Evolutionary conservation across 805 yeast species (phyloP), one percentile per base, ranked within the genome.

Genomic region (Sugiyamaella marilandica): DNA sequence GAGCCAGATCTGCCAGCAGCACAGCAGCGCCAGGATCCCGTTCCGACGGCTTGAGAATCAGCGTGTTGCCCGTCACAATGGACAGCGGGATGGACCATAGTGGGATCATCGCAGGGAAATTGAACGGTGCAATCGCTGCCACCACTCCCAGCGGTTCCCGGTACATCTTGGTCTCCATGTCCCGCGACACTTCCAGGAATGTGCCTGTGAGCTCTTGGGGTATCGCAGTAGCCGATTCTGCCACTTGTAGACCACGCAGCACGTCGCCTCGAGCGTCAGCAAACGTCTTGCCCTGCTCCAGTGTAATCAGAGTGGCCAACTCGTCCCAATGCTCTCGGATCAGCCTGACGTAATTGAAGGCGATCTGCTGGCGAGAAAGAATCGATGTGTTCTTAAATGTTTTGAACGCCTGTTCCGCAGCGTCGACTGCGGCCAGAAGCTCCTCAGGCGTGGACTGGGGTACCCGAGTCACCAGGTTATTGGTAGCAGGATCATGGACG

Each of bases 41-140:
- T 72, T 85, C 92, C 50, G 86, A 69, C 37, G 83, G 83, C 72
- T 85, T 85, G 65, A 85, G 71, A 37, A 85, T 81, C 34, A 84
- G 77, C 39, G 89, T 81, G 74, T 85, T 85, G 58, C 92, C 92
- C 19, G 89, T 83, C 46, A 78, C 85, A 53, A 83, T 73, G 11
- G 79, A 71, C 58, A 82, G 73, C 7, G 87, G 87, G 52, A 82
- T 70, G 26, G 83, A 75, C 87, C 87, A 82, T 60, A 82, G 73
- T 9, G 85, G 85, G 60, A 86, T 87, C 92, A 85, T 85, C 43
- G 88, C 91, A 24, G 92, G 92, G 80, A 85, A 85, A 72, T 85
- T 85, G 74, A 85, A 85, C 18, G 92, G 92, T 58, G 85, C 81
- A 62, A 85, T 85, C 21, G 90, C 85, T 13, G 84, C 89, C 55